phyloP scores from a whole-genome alignment of 1,139 yeast genomes.

The Lodderomyces elongisporus region DNA sequence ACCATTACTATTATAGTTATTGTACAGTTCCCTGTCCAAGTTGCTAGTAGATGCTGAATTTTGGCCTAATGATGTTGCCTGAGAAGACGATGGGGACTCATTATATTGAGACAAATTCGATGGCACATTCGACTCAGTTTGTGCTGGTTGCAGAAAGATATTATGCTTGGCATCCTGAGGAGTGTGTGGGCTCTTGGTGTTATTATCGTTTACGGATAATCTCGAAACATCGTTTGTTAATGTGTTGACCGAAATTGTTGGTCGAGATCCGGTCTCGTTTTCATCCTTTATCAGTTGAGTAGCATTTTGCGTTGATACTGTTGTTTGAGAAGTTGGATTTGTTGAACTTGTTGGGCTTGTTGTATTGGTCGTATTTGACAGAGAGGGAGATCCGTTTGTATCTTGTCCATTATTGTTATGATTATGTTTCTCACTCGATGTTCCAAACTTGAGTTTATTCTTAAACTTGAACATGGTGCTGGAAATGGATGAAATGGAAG shows the following conservation, averaged over 20 bases:
- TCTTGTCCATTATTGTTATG: slow-evolving; percentile 1
- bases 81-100: slow-evolving; percentile 9
- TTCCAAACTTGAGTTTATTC: slow-evolving; percentile 44
- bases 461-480: slow-evolving; percentile 39
- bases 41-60: slow-evolving; percentile 5
- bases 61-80: slow-evolving; percentile 8
- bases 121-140: slow-evolving; percentile 6
- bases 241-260: slow-evolving; percentile 21
- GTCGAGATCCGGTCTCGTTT: slow-evolving; percentile 18
- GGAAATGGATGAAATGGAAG: background rate
- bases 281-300: background rate
- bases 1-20: too few relatives aligned
- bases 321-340: too few relatives aligned
- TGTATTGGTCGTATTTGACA: slow-evolving; percentile 6
- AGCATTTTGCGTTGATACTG: background rate
- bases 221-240: slow-evolving; percentile 26
- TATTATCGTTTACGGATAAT: slow-evolving; percentile 15
- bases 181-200: background rate
- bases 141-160: slow-evolving; percentile 8
- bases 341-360: too few relatives aligned
- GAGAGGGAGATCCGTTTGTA: slow-evolving; percentile 1
- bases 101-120: slow-evolving; percentile 7
- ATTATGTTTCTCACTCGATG: slow-evolving; percentile 19
- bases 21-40: too few relatives aligned
- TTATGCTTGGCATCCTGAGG: background rate